Evolutionary conservation across 1,284 basidiomycete genomes (phyloP).

Genomic region (Malassezia arunalokei): DNA sequence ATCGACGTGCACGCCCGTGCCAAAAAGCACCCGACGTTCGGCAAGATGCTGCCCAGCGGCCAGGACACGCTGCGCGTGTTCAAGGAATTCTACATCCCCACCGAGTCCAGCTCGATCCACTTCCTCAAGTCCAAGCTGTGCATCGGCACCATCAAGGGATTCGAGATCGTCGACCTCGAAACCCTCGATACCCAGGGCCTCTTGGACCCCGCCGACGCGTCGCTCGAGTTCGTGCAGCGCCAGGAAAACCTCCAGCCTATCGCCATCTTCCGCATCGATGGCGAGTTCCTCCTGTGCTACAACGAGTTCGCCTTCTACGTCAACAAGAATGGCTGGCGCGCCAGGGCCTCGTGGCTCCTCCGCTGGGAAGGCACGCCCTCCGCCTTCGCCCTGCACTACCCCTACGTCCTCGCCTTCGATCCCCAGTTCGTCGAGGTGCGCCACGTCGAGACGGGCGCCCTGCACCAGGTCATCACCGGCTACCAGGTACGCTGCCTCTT

Average conservation of each 20-base stretch:
- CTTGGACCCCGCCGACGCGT: conserved; percentile 80
- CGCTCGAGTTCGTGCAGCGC: conserved; percentile 84
- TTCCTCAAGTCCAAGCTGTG: conserved; percentile 96
- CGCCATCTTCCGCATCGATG: conserved; percentile 91
- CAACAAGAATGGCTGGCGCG: conserved; percentile 87
- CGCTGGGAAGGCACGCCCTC: conserved; percentile 92
- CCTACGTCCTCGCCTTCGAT: conserved; percentile 93
- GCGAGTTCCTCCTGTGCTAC: conserved; percentile 94
- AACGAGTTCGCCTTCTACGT: conserved; percentile 99
- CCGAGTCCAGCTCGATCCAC: conserved; percentile 89
- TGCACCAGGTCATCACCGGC: conserved; percentile 83
- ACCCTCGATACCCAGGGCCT: conserved; percentile 92
- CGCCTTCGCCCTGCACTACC: conserved; percentile 87
- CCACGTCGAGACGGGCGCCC: conserved; percentile 78
- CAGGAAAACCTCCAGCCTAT: conserved; percentile 79
- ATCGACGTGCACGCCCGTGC: conserved; percentile 71
- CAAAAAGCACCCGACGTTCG: conserved; percentile 69
- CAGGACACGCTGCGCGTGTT: conserved; percentile 89
- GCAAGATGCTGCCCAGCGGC: conserved; percentile 79
- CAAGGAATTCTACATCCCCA: conserved; percentile 94
- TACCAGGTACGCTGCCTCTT: conserved; percentile 61
- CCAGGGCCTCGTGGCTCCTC: conserved; percentile 81
- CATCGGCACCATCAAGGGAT: conserved; percentile 94
- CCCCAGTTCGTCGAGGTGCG: conserved; percentile 92
- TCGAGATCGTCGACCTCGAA: conserved; percentile 96